Conservation (phyloP, 1,284 basidiomycete species). For the Cryptococcus amylolentus region DNA sequence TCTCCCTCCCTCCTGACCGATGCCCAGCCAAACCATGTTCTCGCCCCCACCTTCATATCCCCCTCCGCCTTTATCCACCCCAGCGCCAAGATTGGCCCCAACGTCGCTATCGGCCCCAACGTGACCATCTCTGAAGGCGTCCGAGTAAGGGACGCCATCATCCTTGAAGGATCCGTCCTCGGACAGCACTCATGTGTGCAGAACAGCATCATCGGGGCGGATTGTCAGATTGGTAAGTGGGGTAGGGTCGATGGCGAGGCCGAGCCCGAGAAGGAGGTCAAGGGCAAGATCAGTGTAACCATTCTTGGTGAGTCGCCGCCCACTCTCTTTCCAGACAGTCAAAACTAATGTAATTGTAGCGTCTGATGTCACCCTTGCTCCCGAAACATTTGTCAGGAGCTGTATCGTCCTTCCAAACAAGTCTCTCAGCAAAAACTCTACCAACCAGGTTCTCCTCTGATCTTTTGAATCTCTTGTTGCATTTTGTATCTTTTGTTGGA, state of each 20-base stretch:
- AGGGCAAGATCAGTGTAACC: constrained; percentile 51
- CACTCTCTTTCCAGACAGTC: not conserved
- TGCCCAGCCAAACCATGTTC: constrained; percentile 42
- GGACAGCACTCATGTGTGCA: constrained; percentile 53
- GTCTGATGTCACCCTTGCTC: constrained; percentile 50
- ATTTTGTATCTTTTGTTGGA: not conserved
- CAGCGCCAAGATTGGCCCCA: constrained; percentile 53
- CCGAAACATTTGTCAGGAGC: constrained; percentile 47
- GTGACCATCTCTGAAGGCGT: constrained; percentile 52
- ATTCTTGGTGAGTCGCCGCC: constrained; percentile 48
- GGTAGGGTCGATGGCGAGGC: constrained; percentile 52
- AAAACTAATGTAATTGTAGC: constrained; percentile 22
- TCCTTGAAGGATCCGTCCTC: constrained; percentile 51
- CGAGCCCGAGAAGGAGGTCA: constrained; percentile 44
- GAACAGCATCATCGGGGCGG: constrained; percentile 51
- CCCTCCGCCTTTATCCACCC: constrained; percentile 49
- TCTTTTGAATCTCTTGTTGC: not conserved
- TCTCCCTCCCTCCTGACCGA: constrained; percentile 37
- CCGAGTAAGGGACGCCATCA: constrained; percentile 53
- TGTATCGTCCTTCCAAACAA: constrained; percentile 56
- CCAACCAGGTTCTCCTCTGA: constrained; percentile 53
- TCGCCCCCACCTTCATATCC: constrained; percentile 53
- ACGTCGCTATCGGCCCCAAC: constrained; percentile 51
- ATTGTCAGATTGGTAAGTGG: constrained; percentile 52
- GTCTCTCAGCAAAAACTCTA: constrained; percentile 48